Percentiles rank a stretch among this genome's conserved stretches.
phyloP scores from a whole-genome alignment of 2,329 filamentous ascomycete genomes.

The Epichloe hybrida region DNA sequence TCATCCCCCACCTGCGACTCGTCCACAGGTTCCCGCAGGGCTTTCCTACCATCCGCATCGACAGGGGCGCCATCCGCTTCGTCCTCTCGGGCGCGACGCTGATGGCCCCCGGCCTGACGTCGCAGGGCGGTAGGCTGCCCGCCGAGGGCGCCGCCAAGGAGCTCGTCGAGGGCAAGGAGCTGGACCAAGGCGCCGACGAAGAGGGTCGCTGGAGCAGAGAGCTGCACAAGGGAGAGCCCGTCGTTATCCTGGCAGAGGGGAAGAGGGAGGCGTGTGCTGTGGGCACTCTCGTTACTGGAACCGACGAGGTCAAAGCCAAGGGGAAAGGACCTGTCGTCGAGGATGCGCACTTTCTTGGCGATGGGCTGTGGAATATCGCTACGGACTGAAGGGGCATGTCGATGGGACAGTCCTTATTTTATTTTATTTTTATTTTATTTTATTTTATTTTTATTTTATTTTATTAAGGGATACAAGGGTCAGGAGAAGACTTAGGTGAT shows the following conservation, averaged over 20 bases:
- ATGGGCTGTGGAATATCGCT: constrained; percentile 74
- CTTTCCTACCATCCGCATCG: constrained; percentile 78
- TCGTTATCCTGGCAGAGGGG: constrained; percentile 83
- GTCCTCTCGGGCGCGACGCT: constrained; percentile 85
- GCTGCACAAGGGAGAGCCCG: constrained; percentile 66
- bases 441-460: no score
- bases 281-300: constrained; percentile 69
- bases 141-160: constrained; percentile 25
- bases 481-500: no score
- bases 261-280: constrained; percentile 87
- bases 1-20: constrained; percentile 72
- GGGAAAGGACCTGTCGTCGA: constrained; percentile 92
- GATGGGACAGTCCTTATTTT: neutral
- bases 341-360: constrained; percentile 83
- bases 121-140: constrained; percentile 66
- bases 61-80: constrained; percentile 92
- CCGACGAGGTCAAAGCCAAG: constrained; percentile 83
- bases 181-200: constrained; percentile 28
- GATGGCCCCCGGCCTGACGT: constrained; percentile 91
- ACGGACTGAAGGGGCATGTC: constrained; percentile 27
- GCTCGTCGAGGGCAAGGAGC: constrained; percentile 27
- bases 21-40: constrained; percentile 80
- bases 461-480: no score
- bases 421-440: no score
- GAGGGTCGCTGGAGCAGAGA: constrained; percentile 50